These are phyloP conservation scores for Starmera quercuum DNA, from an alignment of 805 yeast species.

Conservation along the genomic window DNA sequence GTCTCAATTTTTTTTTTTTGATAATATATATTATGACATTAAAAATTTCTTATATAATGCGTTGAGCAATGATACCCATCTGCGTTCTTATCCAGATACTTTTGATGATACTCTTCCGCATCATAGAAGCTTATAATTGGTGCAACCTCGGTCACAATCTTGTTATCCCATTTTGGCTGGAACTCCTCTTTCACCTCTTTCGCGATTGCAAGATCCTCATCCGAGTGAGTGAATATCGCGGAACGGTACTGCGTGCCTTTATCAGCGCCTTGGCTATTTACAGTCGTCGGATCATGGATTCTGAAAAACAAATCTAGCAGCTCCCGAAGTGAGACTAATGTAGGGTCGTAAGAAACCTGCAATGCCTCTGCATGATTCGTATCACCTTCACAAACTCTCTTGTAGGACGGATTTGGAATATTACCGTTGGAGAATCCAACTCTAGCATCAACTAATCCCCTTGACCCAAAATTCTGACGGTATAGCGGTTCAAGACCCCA, in stretches of 20 bases:
- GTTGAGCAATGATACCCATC: slow-evolving; percentile 87
- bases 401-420: slow-evolving; percentile 48
- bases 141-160: slow-evolving; percentile 63
- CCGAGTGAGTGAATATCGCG: slow-evolving; percentile 59
- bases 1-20: neutral
- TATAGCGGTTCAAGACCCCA: slow-evolving; percentile 89
- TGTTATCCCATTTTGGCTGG: slow-evolving; percentile 64
- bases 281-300: slow-evolving; percentile 91
- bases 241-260: slow-evolving; percentile 86
- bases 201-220: slow-evolving; percentile 38
- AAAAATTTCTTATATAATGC: slow-evolving; percentile 61
- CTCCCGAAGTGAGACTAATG: slow-evolving; percentile 46
- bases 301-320: slow-evolving; percentile 78
- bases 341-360: slow-evolving; percentile 78
- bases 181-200: slow-evolving; percentile 38
- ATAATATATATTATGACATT: slow-evolving; percentile 1
- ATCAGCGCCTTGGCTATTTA: slow-evolving; percentile 82
- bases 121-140: slow-evolving; percentile 70
- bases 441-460: slow-evolving; percentile 63
- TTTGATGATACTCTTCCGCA: slow-evolving; percentile 94
- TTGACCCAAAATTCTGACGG: slow-evolving; percentile 56
- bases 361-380: slow-evolving; percentile 77
- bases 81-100: slow-evolving; percentile 73
- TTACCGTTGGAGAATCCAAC: slow-evolving; percentile 91
- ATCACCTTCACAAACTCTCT: slow-evolving; percentile 66